Percentiles rank a stretch among this genome's conserved stretches.
phyloP scores from a whole-genome alignment of 805 yeast genomes.

The Saturnispora serradocipensis region DNA sequence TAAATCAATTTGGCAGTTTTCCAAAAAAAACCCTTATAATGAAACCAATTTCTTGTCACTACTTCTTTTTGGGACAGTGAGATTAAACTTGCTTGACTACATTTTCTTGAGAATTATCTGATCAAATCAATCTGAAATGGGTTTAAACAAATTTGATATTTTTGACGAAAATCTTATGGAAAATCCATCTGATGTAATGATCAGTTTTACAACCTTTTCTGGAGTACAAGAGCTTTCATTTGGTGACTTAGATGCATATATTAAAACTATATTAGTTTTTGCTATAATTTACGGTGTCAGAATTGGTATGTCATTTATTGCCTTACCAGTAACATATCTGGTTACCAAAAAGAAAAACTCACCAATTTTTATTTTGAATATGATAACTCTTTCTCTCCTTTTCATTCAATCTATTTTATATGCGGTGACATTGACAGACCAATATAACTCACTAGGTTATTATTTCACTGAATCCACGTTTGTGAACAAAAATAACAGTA shows the following conservation, averaged over 20 bases:
- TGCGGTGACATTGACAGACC: constrained; percentile 44
- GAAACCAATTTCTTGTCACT: too few relatives aligned
- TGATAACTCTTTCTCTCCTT: constrained; percentile 44
- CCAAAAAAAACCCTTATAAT: neutral
- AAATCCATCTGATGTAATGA: constrained; percentile 15
- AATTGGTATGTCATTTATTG: constrained; percentile 47
- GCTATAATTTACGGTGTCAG: constrained; percentile 48
- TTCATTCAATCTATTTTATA: constrained; percentile 54
- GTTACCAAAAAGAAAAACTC: constrained; percentile 46
- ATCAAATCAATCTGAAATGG: neutral
- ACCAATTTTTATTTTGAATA: constrained; percentile 69
- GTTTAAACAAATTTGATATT: neutral
- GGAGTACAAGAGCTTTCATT: constrained; percentile 34
- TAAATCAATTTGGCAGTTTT: neutral
- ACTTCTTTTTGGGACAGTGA: too few relatives aligned
- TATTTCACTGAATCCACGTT: constrained; percentile 38
- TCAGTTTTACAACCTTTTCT: constrained; percentile 35
- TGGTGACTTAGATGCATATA: constrained; percentile 32
- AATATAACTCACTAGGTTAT: constrained; percentile 40
- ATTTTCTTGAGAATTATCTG: too few relatives aligned
- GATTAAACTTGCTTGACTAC: too few relatives aligned
- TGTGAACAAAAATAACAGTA: constrained; percentile 31
- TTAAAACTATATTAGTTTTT: constrained; percentile 27
- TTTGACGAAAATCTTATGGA: neutral
- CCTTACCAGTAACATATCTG: constrained; percentile 37